These are phyloP conservation scores for Yarrowia porcina DNA, from an alignment of 805 yeast species.

Conservation along the genomic window DNA sequence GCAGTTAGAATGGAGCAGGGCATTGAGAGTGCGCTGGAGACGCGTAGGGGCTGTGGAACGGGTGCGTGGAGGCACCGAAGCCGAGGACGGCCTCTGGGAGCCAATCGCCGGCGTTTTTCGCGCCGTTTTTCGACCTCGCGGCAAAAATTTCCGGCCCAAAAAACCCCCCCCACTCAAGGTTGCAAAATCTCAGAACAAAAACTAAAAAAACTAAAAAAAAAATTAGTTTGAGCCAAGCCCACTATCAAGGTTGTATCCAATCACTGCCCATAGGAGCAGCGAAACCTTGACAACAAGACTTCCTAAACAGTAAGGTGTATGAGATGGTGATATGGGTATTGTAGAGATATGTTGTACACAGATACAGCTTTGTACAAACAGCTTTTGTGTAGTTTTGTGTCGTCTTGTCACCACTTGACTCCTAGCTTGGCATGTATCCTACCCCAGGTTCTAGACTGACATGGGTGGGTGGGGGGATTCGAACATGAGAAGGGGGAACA, in stretches of 20 bases:
- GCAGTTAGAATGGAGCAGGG: not conserved
- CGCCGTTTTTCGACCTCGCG: not conserved
- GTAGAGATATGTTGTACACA: too few species aligned
- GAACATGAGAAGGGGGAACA: too few species aligned
- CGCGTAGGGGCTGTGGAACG: not conserved
- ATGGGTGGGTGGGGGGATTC: too few species aligned
- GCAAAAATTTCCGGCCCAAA: not conserved
- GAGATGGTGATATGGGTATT: too few species aligned
- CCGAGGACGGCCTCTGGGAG: not conserved
- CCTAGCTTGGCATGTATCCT: too few species aligned
- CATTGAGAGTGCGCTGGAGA: not conserved
- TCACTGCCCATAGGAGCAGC: not conserved
- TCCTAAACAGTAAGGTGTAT: conserved; percentile 16
- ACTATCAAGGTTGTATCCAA: conserved; percentile 7
- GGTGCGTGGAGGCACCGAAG: not conserved
- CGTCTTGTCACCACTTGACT: too few species aligned
- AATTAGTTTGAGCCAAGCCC: too few species aligned
- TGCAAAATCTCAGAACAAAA: not conserved
- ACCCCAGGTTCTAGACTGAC: too few species aligned
- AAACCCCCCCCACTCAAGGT: not conserved
- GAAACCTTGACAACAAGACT: not conserved
- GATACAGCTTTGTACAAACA: too few species aligned
- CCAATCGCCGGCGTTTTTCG: not conserved
- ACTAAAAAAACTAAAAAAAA: too few species aligned
- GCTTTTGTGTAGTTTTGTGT: too few species aligned